Evolutionary conservation across 2,329 filamentous ascomycete genomes (phyloP), one percentile per base, ranked within the genome.

Genomic region (Ceratocystis smalleyi): DNA sequence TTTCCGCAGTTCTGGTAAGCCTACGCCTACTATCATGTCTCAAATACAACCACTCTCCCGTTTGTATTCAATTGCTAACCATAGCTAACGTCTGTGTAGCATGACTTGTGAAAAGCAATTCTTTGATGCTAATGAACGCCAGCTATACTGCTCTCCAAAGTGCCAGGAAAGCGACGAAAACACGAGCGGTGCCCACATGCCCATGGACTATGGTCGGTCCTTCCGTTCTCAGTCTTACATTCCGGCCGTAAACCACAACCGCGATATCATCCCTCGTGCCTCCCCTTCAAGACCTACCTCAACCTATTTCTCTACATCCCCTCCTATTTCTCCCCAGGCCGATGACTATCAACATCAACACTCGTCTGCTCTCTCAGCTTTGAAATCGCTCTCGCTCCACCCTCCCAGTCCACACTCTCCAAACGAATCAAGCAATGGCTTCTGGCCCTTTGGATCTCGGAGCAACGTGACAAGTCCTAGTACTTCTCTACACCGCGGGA

Each of bases 81-180:
- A 17, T 55, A n/a, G 8, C 8, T 5, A 27, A n/a, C n/a, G n/a
- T 12, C 54, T 24, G 54, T 24, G 6, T 24, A 86, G 83, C 73
- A 85, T 85, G 83, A 81, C 78, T 8, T 86, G 83, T 72, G 83
- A 85, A 72, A 85, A 85, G 74, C 82, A 85, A 73, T 85, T 85
- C 71, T 73, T 83, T 27, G 78, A 82, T 61, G 75, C 78, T 49
- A 79, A 82, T 70, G 81, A 81, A 69, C 79, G 77, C 67, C 77
- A 78, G 67, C 72, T 85, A 54, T 86, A 85, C 74, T 86, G 83
- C 73, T 85, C 83, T 45, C 82, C 85, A 68, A 83, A 80, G 47
- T 84, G 81, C 72, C 81, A 81, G 60, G 75, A 77, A 68, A 74
- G 78, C 69, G 81, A 84, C 69, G 78, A 81, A 67, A 74, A 72